Conservation (phyloP, 495 filamentous ascomycete species). For the Trichoderma parareesei region DNA sequence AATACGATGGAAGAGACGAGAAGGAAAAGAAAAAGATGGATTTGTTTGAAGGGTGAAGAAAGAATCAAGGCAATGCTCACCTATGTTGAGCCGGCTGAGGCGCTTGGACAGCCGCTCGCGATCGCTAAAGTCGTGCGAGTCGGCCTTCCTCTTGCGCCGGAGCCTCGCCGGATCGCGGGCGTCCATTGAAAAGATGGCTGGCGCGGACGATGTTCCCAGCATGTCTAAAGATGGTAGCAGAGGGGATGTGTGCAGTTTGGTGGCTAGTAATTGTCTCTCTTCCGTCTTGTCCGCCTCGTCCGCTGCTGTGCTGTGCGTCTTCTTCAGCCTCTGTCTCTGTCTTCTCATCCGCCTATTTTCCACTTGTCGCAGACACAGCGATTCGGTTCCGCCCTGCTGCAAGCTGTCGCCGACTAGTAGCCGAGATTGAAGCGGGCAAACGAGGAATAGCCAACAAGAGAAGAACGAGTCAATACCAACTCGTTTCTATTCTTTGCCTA, state of each 20-base stretch:
- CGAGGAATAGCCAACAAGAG: no score
- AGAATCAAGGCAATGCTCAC: slow-evolving; percentile 39
- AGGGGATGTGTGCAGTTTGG: no score
- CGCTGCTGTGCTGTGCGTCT: neutral
- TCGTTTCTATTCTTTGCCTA: no score
- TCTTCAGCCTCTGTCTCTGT: no score
- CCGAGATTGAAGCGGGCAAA: no score
- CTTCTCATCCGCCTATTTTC: no score
- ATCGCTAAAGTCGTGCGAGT: slow-evolving; percentile 39
- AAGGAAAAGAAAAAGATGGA: neutral
- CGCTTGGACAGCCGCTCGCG: slow-evolving; percentile 66
- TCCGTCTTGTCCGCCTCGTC: neutral
- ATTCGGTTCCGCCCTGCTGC: no score
- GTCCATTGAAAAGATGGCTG: neutral
- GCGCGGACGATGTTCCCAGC: slow-evolving; percentile 6
- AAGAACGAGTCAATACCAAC: no score
- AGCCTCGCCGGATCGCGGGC: slow-evolving; percentile 19
- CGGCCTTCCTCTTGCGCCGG: slow-evolving; percentile 45
- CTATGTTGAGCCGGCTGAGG: slow-evolving; percentile 71
- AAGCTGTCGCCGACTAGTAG: no score
- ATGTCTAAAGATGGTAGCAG: neutral
- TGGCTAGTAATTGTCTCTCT: neutral
- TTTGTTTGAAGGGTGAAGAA: slow-evolving; percentile 5
- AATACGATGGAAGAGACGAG: neutral
- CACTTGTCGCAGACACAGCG: no score